A percentile compares a stretch with the other conserved stretches of the same genome.
Conservation (phyloP, 2,329 filamentous ascomycete species). For the Botryotinia narcissicola region DNA sequence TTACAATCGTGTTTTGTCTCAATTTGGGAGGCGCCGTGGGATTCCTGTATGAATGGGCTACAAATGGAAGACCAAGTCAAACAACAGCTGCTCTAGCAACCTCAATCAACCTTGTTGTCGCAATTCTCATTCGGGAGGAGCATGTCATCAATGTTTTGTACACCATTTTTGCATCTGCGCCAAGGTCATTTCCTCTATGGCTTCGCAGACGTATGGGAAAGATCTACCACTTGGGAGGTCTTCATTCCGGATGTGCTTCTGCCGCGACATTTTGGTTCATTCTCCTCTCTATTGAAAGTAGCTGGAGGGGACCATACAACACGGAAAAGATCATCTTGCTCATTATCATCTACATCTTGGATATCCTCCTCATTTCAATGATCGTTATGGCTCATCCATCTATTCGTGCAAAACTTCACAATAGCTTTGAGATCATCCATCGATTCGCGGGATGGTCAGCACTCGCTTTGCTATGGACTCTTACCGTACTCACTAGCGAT, state of each 20-base stretch:
- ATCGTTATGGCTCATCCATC: conserved; percentile 61
- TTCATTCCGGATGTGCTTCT: conserved; percentile 51
- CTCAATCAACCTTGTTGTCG: conserved; percentile 40
- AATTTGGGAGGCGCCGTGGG: conserved; percentile 46
- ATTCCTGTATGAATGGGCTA: conserved; percentile 32
- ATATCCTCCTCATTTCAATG: conserved; percentile 57
- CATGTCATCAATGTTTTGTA: conserved; percentile 53
- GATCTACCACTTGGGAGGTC: conserved; percentile 53
- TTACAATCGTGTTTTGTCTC: conserved; percentile 51
- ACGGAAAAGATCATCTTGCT: conserved; percentile 45
- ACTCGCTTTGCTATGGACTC: conserved; percentile 63
- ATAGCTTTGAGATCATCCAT: conserved; percentile 69
- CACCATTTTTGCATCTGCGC: conserved; percentile 46
- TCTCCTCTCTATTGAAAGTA: conserved; percentile 40
- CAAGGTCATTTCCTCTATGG: conserved; percentile 46
- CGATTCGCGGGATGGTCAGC: conserved; percentile 71
- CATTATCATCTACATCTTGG: conserved; percentile 56
- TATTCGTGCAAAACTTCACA: conserved; percentile 61
- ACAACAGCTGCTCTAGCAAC: conserved; percentile 17
- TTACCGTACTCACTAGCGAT: conserved; percentile 55
- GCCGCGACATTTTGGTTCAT: conserved; percentile 49
- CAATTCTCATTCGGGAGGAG: conserved; percentile 55
- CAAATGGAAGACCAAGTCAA: conserved; percentile 4
- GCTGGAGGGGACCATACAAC: conserved; percentile 34
- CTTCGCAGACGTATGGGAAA: conserved; percentile 49